Base-by-base conservation (phyloP, 495 filamentous ascomycete species). In the Penicillium flavigenum region DNA sequence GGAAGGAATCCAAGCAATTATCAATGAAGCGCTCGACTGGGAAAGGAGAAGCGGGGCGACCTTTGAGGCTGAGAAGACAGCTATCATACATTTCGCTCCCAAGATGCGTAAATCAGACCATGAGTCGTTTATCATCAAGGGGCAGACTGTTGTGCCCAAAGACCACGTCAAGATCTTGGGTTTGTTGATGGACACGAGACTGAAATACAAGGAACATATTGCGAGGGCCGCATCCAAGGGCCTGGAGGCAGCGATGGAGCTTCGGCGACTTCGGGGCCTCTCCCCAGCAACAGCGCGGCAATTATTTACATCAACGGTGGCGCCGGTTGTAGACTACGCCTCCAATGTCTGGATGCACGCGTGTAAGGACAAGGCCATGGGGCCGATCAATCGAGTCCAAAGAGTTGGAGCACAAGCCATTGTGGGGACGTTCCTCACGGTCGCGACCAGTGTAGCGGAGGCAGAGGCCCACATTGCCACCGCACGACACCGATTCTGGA, bases 81-180 rank as follows among this genome's bases (percentile, higher is more conserved):
- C 51, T 19, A 53, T 53, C 9, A 53, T 44, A 44, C 51, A 53
- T 8, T 53, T 53, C 6, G 39, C 51, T 12, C 51, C 51, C 26
- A 53, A 53, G 51, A 17, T 10, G 0, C 7, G 41, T 9, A 60
- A 60, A 54, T 55, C 4, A 22, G 57, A 60, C 19, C 48, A 57
- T 36, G n/a, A 52, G 43, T 22, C 48, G 0, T 60, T 63, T 19
- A 63, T 31, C 2, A 57, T 61, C 50, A 60, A 63, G 45, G 58
- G 58, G 48, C 43, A 63, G 41, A 49, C 44, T 0, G 49, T 63
- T 56, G 45, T 39, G 24, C 61, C 58, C 32, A 55, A 58, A 51
- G 43, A 58, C 49, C 26, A 60, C 17, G 49, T 60, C 43, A 63
- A 63, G 57, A 58, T 60, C 39, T 17, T 44, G 8, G 41, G 41